Base-by-base conservation (phyloP, 768 basidiomycete species). In the Termitomyces sp. region DNA sequence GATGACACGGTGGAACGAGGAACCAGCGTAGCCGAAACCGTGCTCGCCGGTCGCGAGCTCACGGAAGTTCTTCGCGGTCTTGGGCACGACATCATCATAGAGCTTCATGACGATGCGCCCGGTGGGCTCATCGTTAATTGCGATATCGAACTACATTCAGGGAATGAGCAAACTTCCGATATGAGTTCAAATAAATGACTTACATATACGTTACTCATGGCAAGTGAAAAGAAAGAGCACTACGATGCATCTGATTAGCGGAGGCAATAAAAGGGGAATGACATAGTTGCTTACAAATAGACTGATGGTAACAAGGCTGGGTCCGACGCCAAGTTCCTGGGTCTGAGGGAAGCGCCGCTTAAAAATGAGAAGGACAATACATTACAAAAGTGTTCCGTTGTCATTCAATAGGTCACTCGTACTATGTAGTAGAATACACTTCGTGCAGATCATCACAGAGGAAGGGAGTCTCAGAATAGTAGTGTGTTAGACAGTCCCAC, bases 81-180 rank as follows among this genome's bases (percentile, higher is more conserved):
- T 82, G 45, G 91, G 91, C 11, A 89, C 87, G 45, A 81, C 79
- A 11, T 83, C 77, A 75, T 95, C 92, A 70, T 76, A 94, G 27
- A 98, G 84, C 76, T 86, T 86, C 85, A 98, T 94, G 54, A 81
- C 75, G 67, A 97, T 82, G 47, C 83, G 82, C 7, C 85, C 86
- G 0, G 68, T 43, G 0, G 66, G 49, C 40, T 68, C 13, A 52
- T 50, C 61, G 67, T 70, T 66, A 66, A 88, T 78, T 23, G 67
- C 45, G 66, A 91, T 81, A 60, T 90, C 85, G 64, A 91, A 91
- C 89, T 89, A 49, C n/a, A 48, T 11, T 36, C 4, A 23, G 9
- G 20, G 36, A 5, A 18, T 49, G 29, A 49, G 12, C 1, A 38
- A 11, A 43, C 5, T 18, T 12, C 25, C 12, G 6, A 0, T 43